Base-by-base conservation (phyloP, 2,329 filamentous ascomycete genomes). In the Dryadomyces sulphureus region DNA sequence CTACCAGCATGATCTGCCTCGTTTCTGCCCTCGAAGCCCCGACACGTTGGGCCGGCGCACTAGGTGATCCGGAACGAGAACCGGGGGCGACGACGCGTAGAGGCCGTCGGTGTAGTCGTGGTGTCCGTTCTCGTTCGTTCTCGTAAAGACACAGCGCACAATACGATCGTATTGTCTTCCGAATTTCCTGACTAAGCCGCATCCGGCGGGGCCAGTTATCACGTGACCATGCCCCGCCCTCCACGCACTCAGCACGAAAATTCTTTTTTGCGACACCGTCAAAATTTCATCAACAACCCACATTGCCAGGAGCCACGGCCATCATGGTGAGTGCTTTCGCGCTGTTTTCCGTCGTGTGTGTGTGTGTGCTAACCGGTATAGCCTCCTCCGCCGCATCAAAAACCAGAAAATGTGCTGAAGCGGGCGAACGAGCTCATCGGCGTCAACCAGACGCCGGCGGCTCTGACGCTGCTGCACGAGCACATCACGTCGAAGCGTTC, bases 371-470 rank as follows among this genome's bases (percentile, higher is more conserved):
- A 27, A 34, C 20, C 34, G 16, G 14, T 32, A 36, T 43, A 61
- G 92, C 87, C 92, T 73, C 92, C 92, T 64, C 89, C 89, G 70
- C 84, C 88, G 57, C 88, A 96, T 66, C 89, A 92, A 65, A 94
- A 94, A 69, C 92, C 92, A 62, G 92, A 98, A 74, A 98, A 98
- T 81, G 89, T 95, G 64, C 81, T 96, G 65, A 94, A 94, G 79
- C 81, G 92, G 66, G 92, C 92, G 53, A 84, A 96, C 68, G 92
- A 98, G 75, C 86, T 98, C 68, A 95, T 96, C 71, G 92, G 88
- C 62, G 92, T 98, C 61, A 84, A 85, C 64, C 92, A 98, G 77
- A 75, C 84, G 57, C 79, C 85, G 59, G 90, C 92, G 60, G 92
- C 92, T 63, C 75, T 98, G 64, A 88, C 82, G 60, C 81, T 96